These are phyloP conservation scores for Taphrina deformans DNA, from an alignment of 1,139 yeast species.

Conservation along the genomic window DNA sequence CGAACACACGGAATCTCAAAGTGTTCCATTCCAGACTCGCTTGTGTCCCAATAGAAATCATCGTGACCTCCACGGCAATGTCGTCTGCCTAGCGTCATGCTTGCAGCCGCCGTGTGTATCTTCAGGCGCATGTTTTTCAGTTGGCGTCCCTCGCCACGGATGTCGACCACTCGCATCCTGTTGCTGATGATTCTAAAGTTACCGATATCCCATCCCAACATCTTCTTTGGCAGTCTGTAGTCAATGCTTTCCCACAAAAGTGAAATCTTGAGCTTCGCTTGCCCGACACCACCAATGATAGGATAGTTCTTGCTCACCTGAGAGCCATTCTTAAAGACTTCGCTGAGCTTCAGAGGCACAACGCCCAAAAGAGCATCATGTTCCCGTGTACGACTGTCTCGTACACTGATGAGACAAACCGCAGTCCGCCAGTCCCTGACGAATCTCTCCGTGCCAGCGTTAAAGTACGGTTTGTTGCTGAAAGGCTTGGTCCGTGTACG, in stretches of 20 bases:
- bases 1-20: slow-evolving; percentile 2
- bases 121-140: slow-evolving; percentile 2
- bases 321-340: slow-evolving; percentile 25
- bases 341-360: slow-evolving; percentile 22
- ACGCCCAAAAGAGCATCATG: slow-evolving; percentile 35
- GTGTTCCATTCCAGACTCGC: neutral
- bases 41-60: neutral
- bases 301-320: slow-evolving; percentile 33
- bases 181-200: slow-evolving; percentile 7
- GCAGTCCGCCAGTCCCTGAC: slow-evolving; percentile 32
- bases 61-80: neutral
- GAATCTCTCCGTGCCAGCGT: slow-evolving; percentile 32
- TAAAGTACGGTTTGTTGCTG: slow-evolving; percentile 31
- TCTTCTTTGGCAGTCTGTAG: slow-evolving; percentile 1
- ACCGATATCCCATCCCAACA: slow-evolving; percentile 33
- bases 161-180: neutral
- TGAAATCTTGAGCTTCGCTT: slow-evolving; percentile 24
- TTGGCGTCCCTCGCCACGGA: neutral
- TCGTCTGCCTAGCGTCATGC: neutral
- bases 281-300: slow-evolving; percentile 32
- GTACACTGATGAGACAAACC: slow-evolving; percentile 15
- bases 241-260: slow-evolving; percentile 27
- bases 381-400: slow-evolving; percentile 28
- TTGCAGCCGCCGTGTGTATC: neutral
- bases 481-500: slow-evolving; percentile 32